A percentile compares a stretch with the other conserved stretches of the same genome.
These are phyloP conservation scores for Ambrosiella cleistominuta DNA, from an alignment of 2,329 filamentous ascomycete species.

Conservation along the genomic window DNA sequence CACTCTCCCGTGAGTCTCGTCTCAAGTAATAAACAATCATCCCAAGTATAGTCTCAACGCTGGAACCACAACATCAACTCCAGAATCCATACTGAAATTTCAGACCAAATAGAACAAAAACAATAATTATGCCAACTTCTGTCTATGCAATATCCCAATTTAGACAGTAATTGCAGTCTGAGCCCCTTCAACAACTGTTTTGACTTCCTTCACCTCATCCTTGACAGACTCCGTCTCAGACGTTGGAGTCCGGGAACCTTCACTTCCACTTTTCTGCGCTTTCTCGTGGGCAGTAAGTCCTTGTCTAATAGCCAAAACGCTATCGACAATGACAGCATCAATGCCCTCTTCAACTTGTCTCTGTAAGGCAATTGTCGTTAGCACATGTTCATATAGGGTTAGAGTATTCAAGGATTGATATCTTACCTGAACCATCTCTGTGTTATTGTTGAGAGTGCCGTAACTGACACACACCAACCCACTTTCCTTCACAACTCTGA, in stretches of 20 bases:
- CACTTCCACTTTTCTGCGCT: constrained; percentile 4
- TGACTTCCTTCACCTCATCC: not conserved
- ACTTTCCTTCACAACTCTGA: constrained; percentile 84
- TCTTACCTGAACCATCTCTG: constrained; percentile 65
- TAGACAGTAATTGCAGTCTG: not conserved
- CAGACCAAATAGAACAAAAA: not conserved
- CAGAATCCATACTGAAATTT: not conserved
- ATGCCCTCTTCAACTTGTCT: constrained; percentile 88
- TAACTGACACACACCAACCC: constrained; percentile 92
- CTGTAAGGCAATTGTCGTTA: constrained; percentile 25
- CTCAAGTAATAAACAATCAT: not conserved
- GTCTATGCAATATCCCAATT: not conserved
- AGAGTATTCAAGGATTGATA: not conserved
- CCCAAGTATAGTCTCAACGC: not conserved
- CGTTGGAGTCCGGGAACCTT: not conserved
- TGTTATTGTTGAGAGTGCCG: constrained; percentile 77
- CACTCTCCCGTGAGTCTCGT: not conserved
- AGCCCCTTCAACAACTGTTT: not conserved
- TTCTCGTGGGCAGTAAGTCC: constrained; percentile 43
- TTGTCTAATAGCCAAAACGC: constrained; percentile 79
- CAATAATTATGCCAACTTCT: not conserved
- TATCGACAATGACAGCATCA: constrained; percentile 94
- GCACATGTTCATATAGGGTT: not conserved
- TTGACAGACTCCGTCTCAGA: not conserved
- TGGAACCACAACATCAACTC: not conserved